phyloP scores from a whole-genome alignment of 257 asterid species.

The Solanum okadae region DNA sequence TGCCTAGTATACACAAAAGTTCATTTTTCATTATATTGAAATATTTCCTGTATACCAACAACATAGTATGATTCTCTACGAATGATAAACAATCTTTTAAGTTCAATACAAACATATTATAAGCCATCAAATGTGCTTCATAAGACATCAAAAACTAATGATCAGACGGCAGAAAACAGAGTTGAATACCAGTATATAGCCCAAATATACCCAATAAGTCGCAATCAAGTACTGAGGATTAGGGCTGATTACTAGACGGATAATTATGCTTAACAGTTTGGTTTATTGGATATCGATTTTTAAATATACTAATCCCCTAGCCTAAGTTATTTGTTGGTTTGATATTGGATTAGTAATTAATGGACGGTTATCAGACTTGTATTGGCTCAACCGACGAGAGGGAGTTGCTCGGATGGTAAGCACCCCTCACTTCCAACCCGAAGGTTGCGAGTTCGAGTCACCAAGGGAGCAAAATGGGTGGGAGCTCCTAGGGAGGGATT shows the following conservation, averaged over 20 bases:
- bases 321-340: background rate
- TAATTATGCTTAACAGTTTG: background rate
- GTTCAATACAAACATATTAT: background rate
- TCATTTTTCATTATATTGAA: background rate
- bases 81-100: background rate
- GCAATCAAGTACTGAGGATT: background rate
- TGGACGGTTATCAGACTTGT: background rate
- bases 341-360: background rate
- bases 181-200: background rate
- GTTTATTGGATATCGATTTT: background rate
- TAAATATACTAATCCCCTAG: background rate
- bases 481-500: too few species aligned
- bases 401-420: too few species aligned
- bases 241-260: background rate
- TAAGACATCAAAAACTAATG: background rate
- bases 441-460: too few species aligned
- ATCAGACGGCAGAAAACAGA: background rate
- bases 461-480: too few species aligned
- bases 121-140: too few species aligned
- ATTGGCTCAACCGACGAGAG: background rate
- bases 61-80: too few species aligned
- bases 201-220: background rate
- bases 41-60: background rate
- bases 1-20: conserved; percentile 29
- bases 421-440: too few species aligned